Evolutionary conservation across 306 rosid species (phyloP).

Genomic region (Fragaria vesca): DNA sequence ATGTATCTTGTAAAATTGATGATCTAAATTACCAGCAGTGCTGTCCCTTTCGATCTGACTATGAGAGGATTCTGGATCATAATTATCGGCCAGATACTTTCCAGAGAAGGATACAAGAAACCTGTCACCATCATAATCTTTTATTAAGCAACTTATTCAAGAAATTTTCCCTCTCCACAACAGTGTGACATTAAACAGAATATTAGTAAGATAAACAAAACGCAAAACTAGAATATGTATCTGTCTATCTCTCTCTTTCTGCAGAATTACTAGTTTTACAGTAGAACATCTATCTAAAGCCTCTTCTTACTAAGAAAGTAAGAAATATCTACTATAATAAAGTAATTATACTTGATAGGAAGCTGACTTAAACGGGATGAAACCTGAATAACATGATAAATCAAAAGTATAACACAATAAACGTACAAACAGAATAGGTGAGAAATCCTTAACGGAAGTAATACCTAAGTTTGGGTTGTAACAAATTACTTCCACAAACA

Average conservation of each 20-base stretch:
- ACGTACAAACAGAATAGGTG: neutral
- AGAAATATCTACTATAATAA: neutral
- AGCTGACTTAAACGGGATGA: neutral
- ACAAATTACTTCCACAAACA: slow-evolving; percentile 89
- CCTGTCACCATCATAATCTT: slow-evolving; percentile 54
- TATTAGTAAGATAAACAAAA: neutral
- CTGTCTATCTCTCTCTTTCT: neutral
- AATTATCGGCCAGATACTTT: slow-evolving; percentile 62
- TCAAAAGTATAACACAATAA: neutral
- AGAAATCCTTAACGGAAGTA: neutral
- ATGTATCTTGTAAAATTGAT: slow-evolving; percentile 67
- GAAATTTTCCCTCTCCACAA: slow-evolving; percentile 16
- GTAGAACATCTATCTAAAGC: neutral
- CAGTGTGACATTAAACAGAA: slow-evolving; percentile 18
- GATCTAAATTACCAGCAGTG: slow-evolving; percentile 45
- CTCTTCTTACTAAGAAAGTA: neutral
- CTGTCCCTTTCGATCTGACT: slow-evolving; percentile 38
- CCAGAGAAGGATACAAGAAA: slow-evolving; percentile 87
- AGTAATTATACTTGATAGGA: neutral
- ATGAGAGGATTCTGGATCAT: slow-evolving; percentile 46
- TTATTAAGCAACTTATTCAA: slow-evolving; percentile 15
- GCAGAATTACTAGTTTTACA: neutral
- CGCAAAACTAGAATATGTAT: neutral
- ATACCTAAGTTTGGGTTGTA: slow-evolving; percentile 84
- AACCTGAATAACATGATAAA: neutral